Conservation (phyloP, 805 yeast species). For the Ascoidea tarda region DNA sequence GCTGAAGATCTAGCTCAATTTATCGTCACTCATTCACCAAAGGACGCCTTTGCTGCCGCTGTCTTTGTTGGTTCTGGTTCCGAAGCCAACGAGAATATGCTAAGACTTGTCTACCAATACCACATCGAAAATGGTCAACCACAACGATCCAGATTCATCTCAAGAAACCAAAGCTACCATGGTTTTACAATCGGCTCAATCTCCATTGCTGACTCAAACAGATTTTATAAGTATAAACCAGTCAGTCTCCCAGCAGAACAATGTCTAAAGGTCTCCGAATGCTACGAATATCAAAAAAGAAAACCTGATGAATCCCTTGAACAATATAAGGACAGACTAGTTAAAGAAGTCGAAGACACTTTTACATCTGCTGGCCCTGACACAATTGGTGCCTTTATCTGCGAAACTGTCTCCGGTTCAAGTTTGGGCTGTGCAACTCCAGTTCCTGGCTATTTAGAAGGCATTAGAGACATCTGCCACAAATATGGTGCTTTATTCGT, state of each 20-base stretch:
- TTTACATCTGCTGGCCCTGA: constrained; percentile 28
- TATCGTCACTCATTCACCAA: constrained; percentile 25
- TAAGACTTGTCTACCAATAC: constrained; percentile 41
- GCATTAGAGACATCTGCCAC: constrained; percentile 30
- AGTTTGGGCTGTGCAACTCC: constrained; percentile 31
- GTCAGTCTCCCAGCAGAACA: constrained; percentile 13
- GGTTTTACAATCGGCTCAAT: constrained; percentile 34
- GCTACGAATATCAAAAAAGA: constrained; percentile 21
- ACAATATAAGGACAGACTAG: constrained; percentile 23
- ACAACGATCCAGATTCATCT: constrained; percentile 25
- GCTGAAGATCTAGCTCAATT: constrained; percentile 29
- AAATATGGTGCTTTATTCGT: constrained; percentile 36
- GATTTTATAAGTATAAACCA: constrained; percentile 21
- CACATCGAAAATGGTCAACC: constrained; percentile 28
- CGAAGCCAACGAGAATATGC: constrained; percentile 53
- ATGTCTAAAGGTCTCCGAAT: constrained; percentile 18
- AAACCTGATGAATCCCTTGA: constrained; percentile 23
- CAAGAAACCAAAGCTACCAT: constrained; percentile 31
- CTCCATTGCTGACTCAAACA: constrained; percentile 24
- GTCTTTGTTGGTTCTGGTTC: constrained; percentile 49
- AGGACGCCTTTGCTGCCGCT: constrained; percentile 24
- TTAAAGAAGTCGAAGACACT: constrained; percentile 26
- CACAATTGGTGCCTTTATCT: constrained; percentile 26
- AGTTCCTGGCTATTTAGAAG: constrained; percentile 31
- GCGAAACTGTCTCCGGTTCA: constrained; percentile 34